A percentile compares a stretch with the other conserved stretches of the same genome.
These are phyloP conservation scores for Debaryomyces castellii DNA, from an alignment of 805 yeast genomes.

Conservation along the genomic window DNA sequence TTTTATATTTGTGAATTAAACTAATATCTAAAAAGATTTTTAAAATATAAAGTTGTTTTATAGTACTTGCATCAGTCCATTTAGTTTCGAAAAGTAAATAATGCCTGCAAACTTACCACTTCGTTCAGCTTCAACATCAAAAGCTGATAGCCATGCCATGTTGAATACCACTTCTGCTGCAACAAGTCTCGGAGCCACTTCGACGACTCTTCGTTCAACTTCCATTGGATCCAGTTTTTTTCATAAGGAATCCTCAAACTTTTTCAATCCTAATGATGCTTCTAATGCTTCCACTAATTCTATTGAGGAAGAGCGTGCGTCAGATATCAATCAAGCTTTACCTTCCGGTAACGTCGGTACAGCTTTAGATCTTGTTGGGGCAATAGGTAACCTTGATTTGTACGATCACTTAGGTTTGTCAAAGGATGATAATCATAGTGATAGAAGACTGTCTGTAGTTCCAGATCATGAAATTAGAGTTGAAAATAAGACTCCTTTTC, in stretches of 20 bases:
- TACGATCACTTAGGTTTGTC: slow-evolving; percentile 34
- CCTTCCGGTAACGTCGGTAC: slow-evolving; percentile 6
- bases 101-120: slow-evolving; percentile 17
- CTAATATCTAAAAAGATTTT: neutral
- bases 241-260: slow-evolving; percentile 21
- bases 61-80: neutral
- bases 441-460: neutral
- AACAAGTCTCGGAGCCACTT: neutral
- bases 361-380: slow-evolving; percentile 47
- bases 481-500: slow-evolving; percentile 2
- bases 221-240: slow-evolving; percentile 24
- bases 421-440: slow-evolving; percentile 1
- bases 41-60: neutral
- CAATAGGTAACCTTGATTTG: slow-evolving; percentile 45
- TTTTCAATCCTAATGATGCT: slow-evolving; percentile 15
- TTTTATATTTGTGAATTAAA: neutral
- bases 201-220: slow-evolving; percentile 9
- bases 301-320: slow-evolving; percentile 7
- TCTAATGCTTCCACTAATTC: slow-evolving; percentile 8
- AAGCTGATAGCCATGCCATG: slow-evolving; percentile 4
- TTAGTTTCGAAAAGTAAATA: slow-evolving; percentile 2
- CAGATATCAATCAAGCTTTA: too few relatives aligned
- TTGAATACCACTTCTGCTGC: neutral
- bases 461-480: neutral
- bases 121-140: slow-evolving; percentile 20